phyloP scores from a whole-genome alignment of 441 rosid genomes.

The Cnidoscolus chayamansa region DNA sequence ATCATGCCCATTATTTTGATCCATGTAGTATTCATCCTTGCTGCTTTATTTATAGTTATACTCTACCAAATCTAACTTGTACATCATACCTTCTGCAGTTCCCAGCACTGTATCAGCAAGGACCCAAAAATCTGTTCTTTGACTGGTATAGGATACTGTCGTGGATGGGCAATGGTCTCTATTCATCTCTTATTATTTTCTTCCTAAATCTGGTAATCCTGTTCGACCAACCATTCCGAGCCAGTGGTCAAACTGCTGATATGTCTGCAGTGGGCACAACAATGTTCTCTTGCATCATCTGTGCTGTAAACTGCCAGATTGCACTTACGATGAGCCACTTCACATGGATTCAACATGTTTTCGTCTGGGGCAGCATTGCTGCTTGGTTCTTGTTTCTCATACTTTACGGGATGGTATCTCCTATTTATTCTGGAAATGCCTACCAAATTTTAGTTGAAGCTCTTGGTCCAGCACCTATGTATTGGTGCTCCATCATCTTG shows the following conservation, averaged over 20 bases:
- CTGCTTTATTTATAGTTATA: slow-evolving; percentile 5
- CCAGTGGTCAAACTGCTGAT: slow-evolving; percentile 83
- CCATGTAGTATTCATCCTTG: not conserved
- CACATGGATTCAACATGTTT: slow-evolving; percentile 96
- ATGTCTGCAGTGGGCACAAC: slow-evolving; percentile 86
- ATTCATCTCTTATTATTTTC: slow-evolving; percentile 70
- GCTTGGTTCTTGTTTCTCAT: slow-evolving; percentile 84
- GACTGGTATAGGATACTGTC: slow-evolving; percentile 93
- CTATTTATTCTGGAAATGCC: slow-evolving; percentile 61
- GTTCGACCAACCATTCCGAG: slow-evolving; percentile 73
- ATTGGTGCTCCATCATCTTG: slow-evolving; percentile 67
- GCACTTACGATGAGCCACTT: slow-evolving; percentile 94
- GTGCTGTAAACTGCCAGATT: slow-evolving; percentile 92
- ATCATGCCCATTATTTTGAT: not conserved
- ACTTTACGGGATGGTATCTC: slow-evolving; percentile 80
- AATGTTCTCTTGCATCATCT: slow-evolving; percentile 92
- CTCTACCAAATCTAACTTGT: slow-evolving; percentile 4
- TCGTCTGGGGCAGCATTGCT: slow-evolving; percentile 91
- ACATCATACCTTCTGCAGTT: slow-evolving; percentile 48
- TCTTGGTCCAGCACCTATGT: slow-evolving; percentile 83
- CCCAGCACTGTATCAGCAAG: slow-evolving; percentile 96
- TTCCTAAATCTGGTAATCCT: slow-evolving; percentile 65
- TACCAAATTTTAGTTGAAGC: slow-evolving; percentile 71
- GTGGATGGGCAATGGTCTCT: slow-evolving; percentile 94
- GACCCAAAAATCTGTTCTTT: slow-evolving; percentile 79